These are phyloP conservation scores for Didymella lethalis DNA, from an alignment of 2,329 filamentous ascomycete species.

Conservation along the genomic window DNA sequence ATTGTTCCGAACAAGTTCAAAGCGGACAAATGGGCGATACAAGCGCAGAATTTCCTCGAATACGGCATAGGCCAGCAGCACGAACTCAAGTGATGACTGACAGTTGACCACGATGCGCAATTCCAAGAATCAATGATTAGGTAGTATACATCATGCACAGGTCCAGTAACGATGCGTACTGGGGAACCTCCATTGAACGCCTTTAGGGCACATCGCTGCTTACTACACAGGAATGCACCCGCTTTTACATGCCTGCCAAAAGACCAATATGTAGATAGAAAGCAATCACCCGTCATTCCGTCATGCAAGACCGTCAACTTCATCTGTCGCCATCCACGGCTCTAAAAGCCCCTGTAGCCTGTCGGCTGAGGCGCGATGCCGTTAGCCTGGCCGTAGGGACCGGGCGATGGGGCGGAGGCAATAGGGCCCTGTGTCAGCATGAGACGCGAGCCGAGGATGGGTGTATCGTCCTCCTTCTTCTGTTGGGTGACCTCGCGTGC, in stretches of 20 bases:
- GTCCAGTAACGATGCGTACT: conserved; percentile 28
- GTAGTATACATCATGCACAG: conserved; percentile 40
- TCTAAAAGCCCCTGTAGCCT: conserved; percentile 56
- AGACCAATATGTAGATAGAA: conserved; percentile 40
- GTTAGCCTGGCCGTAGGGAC: conserved; percentile 80
- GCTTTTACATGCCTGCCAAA: conserved; percentile 39
- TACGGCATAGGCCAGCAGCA: neutral
- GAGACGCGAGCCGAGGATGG: conserved; percentile 87
- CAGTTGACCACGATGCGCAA: neutral
- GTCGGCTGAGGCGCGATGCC: conserved; percentile 90
- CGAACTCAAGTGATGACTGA: neutral
- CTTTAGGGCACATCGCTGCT: conserved; percentile 40
- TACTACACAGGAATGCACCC: conserved; percentile 26
- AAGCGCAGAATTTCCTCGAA: no score
- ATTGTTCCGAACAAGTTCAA: no score
- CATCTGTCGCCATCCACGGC: neutral
- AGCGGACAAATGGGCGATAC: no score
- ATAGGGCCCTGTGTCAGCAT: conserved; percentile 94
- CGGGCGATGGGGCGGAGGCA: conserved; percentile 65
- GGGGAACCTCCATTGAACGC: conserved; percentile 37
- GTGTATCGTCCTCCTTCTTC: conserved; percentile 91
- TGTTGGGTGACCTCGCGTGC: conserved; percentile 73
- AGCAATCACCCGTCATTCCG: conserved; percentile 13
- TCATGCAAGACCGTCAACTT: conserved; percentile 18
- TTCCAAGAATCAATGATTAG: conserved; percentile 24